Evolutionary conservation across 192 early-diverging fungal species (phyloP), one percentile per base, ranked within the genome.

Genomic region (Linnemannia hyalina): DNA sequence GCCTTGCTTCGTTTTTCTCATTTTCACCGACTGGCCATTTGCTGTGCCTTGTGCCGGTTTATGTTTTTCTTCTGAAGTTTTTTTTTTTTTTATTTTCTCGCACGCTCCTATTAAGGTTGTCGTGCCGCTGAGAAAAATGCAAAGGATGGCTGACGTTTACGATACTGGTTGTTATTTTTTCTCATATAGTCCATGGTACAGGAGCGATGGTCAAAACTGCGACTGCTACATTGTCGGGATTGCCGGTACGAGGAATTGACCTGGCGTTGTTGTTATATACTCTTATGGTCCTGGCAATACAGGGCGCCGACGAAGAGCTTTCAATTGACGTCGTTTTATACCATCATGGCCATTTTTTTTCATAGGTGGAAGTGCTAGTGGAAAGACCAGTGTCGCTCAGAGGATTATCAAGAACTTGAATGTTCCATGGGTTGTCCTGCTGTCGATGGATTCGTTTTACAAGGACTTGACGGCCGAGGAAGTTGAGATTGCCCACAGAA

Each of bases 391-490:
- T 89, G 95, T 96, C 40, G 91, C 95, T 4, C 90, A 93, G 88
- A 88, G 93, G 65, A 95, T 96, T 73, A 90, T 94, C 68, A 94
- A 95, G 76, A 93, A 91, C 70, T 79, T 96, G 65, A 93, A 95
- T 75, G 94, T 95, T 1, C 95, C 95, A 32, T 96, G 95, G 96
- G 97, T 98, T 1, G 95, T 97, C 11, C 91, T 98, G 54, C 70
- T 99, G 68, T 97, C 95, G 75, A 99, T 98, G 97, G 98, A 99
- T 87, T 97, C 96, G 15, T 99, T 98, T 84, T 99, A 99, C 90
- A 97, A 96, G 75, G 85, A 91, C 26, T 91, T 99, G 82, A 94
- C 91, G 23, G 91, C 92, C 10, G 96, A 97, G 76, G 93, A 99
- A 80, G 88, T 89, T 79, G 84, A 75, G 38, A 82, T 88, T 32